Base-by-base conservation (phyloP, 1,139 yeast species). In the Blastobotrys buckinghamii region DNA sequence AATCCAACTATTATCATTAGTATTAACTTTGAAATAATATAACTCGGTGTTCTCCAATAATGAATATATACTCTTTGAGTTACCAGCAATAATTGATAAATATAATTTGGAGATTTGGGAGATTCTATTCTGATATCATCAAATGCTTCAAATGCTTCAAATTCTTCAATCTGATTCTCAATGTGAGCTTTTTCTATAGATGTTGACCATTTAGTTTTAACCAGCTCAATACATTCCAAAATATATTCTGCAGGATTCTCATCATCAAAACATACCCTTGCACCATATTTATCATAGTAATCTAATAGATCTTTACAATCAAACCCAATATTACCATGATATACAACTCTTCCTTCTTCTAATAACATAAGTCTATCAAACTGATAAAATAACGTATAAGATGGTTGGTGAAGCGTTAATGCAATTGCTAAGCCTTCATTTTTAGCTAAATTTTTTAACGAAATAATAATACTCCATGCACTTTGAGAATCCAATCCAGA, bases 401-500 rank as follows among this genome's bases (percentile, higher is more conserved):
- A 81, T 47, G 90, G 90, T 65, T 83, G 90, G 65, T 83, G 90
- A 54, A 83, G 83, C 13, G 90, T 83, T 69, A 90, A 83, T 60
- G 83, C 67, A 56, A 84, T 80, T 33, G 92, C 88, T 66, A 84
- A 94, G 16, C 94, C 94, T 22, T 22, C 24, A 55, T 81, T 81
- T 59, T 78, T 72, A 16, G 90, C 84, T 49, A 84, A 72, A 60
- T 79, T 80, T 64, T 85, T 75, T 77, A 84, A 76, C 64, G 84
- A 72, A 60, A 79, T 79, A 63, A 85, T 79, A 58, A 83, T 79
- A 24, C 89, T 77, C 90, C 90, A 84, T 8, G 95, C 92, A 51
- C 95, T 82, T 67, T 85, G 94, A 13, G 95, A 84, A 63, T 87
- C 95, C 54, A 87, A 73, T 59, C 96, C 95, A 7, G 95, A 86